These are phyloP conservation scores for Malania oleifera DNA, from an alignment of 164 flowering plant genomes.

Conservation along the genomic window DNA sequence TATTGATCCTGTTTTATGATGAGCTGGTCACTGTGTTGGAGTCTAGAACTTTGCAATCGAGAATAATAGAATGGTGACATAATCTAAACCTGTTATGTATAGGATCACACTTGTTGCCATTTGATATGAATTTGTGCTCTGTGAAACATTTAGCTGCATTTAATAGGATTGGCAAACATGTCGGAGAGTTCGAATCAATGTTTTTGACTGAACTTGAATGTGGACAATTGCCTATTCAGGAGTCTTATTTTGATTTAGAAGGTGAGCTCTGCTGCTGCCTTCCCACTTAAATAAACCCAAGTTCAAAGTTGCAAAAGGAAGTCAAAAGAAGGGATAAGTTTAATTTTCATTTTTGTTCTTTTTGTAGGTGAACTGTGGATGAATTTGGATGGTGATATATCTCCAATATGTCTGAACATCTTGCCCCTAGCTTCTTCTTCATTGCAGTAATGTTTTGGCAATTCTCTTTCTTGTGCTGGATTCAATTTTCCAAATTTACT, in stretches of 20 bases:
- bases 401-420: constrained; percentile 80
- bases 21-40: constrained; percentile 49
- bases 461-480: constrained; percentile 3
- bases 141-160: background rate
- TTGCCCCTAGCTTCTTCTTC: constrained; percentile 59
- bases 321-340: background rate
- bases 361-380: constrained; percentile 79
- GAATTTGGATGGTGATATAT: constrained; percentile 82
- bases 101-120: constrained; percentile 1
- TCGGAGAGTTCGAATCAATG: constrained; percentile 65
- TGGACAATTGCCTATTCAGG: constrained; percentile 39
- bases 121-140: background rate
- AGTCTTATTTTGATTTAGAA: constrained; percentile 50
- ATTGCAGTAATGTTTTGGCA: constrained; percentile 30
- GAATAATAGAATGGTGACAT: constrained; percentile 66
- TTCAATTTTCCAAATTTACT: background rate
- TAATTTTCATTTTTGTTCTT: constrained; percentile 13
- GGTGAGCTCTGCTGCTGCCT: constrained; percentile 30
- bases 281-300: background rate
- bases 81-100: background rate
- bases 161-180: constrained; percentile 71
- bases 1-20: constrained; percentile 67
- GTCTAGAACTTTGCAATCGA: constrained; percentile 47
- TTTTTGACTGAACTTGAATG: constrained; percentile 69
- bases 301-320: background rate